Evolutionary conservation across 345 rosid species (phyloP).

Genomic region (Populus simonii): DNA sequence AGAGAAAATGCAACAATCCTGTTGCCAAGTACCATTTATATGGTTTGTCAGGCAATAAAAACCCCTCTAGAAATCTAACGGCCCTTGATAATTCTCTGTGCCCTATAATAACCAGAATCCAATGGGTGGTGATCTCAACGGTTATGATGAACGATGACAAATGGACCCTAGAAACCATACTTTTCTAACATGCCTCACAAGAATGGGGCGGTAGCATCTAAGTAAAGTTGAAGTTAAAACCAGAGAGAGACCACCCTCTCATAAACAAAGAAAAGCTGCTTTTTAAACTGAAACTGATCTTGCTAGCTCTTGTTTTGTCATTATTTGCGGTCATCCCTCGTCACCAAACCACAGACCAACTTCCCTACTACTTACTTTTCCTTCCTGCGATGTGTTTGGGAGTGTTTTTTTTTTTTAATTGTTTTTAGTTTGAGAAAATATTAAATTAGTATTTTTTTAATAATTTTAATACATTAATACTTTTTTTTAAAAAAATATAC

Average conservation of each 20-base stretch:
- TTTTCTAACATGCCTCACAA: neutral
- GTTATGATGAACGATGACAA: slow-evolving; percentile 5
- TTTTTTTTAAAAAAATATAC: no score
- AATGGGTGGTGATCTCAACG: neutral
- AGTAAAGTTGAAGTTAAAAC: neutral
- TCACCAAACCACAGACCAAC: neutral
- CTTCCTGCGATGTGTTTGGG: neutral
- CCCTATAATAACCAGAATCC: neutral
- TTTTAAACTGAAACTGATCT: slow-evolving; percentile 21
- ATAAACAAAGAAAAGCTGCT: slow-evolving; percentile 7
- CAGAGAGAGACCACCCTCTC: neutral
- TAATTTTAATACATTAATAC: no score
- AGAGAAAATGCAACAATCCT: neutral
- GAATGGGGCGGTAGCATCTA: neutral
- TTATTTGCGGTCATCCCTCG: slow-evolving; percentile 8
- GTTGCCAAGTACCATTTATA: neutral
- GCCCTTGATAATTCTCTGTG: neutral
- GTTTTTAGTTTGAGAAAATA: no score
- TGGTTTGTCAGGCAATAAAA: neutral
- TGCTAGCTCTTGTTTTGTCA: slow-evolving; percentile 18
- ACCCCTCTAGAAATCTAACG: neutral
- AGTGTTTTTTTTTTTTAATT: no score
- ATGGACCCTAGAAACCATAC: neutral
- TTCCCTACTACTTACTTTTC: neutral
- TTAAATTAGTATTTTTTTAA: no score